Base-by-base conservation (phyloP, 2,329 filamentous ascomycete species). In the Septoria petroselini region DNA sequence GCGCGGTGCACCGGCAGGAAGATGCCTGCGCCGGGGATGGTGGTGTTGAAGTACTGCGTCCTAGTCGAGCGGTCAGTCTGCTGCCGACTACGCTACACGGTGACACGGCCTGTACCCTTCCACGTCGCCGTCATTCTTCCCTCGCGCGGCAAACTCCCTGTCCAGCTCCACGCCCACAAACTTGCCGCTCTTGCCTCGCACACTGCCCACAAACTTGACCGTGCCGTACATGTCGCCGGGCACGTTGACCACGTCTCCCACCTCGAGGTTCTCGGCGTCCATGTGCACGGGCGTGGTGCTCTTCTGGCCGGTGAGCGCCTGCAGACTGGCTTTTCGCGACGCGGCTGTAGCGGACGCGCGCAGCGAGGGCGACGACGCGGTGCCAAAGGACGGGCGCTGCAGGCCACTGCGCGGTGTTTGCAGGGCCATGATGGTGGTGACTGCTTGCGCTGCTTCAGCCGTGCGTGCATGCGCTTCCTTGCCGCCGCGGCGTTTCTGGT, bases 91-190 rank as follows among this genome's bases (percentile, higher is more conserved):
- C 35, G 5, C 35, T 19, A 12, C 35, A 11, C 15, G 6, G 11
- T 7, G 35, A 38, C 15, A 18, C 4, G 14, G 15, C 44, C 56
- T 27, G 23, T 77, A 91, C 88, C 91, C 93, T 61, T 97, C 91
- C 47, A 97, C 93, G 69, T 95, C 91, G 57, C 93, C 93, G 63
- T 81, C 94, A 66, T 98, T 98, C 76, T 98, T 98, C 27, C 93
- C 93, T 65, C 86, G 82, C 43, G 78, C 70, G 27, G 90, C 87
- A 73, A 85, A 94, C 59, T 95, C 87, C 45, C 81, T 75, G 62
- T 85, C 82, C 56, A 98, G 77, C 70, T 98, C 93, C 29, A 98
- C 88, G 38, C 93, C 93, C 25, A 88, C 90, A 75, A 98, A 98
- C 15, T 81, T 80, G 42, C 93, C 93, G 60, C 86, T 89, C 75